Evolutionary conservation across 805 yeast species (phyloP).

Genomic region (Monosporozyma siamensis): DNA sequence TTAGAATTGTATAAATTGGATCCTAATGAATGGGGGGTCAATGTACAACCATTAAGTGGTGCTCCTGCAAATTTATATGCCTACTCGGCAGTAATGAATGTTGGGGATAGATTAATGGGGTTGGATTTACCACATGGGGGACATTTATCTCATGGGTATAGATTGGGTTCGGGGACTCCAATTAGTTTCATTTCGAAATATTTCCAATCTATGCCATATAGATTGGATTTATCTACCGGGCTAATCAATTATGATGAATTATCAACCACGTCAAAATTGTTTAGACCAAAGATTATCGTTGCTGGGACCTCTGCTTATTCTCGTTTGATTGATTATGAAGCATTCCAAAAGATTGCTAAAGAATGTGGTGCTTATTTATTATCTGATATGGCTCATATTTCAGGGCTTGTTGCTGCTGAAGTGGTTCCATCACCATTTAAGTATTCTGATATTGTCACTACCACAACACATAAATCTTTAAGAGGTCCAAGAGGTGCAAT

Average conservation of each 20-base stretch:
- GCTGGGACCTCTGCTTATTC: slow-evolving; percentile 98
- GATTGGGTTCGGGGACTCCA: slow-evolving; percentile 72
- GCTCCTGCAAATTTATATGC: slow-evolving; percentile 95
- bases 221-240: slow-evolving; percentile 79
- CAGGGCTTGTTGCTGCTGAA: slow-evolving; percentile 92
- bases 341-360: slow-evolving; percentile 86
- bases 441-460: slow-evolving; percentile 91
- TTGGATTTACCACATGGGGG: slow-evolving; percentile 98
- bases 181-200: slow-evolving; percentile 88
- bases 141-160: slow-evolving; percentile 95
- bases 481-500: slow-evolving; percentile 99
- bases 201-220: slow-evolving; percentile 96
- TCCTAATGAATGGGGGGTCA: slow-evolving; percentile 90
- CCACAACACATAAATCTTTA: slow-evolving; percentile 94
- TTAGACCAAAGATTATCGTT: slow-evolving; percentile 89
- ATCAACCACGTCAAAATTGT: slow-evolving; percentile 70
- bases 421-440: slow-evolving; percentile 90
- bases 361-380: slow-evolving; percentile 86
- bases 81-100: slow-evolving; percentile 79
- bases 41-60: slow-evolving; percentile 91
- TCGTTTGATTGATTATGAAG: slow-evolving; percentile 78
- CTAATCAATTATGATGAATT: slow-evolving; percentile 84
- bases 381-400: slow-evolving; percentile 96
- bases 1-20: slow-evolving; percentile 69
- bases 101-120: slow-evolving; percentile 94